Evolutionary conservation across 1,139 yeast species (phyloP).

Genomic region (Torulaspora globosa): DNA sequence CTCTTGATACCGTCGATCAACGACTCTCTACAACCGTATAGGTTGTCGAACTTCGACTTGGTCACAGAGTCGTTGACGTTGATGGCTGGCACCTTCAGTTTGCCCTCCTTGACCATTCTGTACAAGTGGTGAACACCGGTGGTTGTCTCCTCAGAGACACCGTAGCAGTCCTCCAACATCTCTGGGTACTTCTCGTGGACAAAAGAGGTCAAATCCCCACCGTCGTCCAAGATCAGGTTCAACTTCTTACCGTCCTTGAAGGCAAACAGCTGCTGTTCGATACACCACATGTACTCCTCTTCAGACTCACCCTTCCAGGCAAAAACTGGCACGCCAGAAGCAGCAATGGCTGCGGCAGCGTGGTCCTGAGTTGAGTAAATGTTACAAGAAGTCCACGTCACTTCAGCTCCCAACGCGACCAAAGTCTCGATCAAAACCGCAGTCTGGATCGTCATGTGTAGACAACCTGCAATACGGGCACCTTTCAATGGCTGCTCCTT

Average conservation of each 20-base stretch:
- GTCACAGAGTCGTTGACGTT: conserved; percentile 99
- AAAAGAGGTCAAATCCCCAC: conserved; percentile 97
- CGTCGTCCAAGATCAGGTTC: conserved; percentile 97
- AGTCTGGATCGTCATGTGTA: conserved; percentile 99
- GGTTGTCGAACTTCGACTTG: conserved; percentile 98
- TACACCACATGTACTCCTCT: conserved; percentile 99
- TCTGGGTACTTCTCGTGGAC: conserved; percentile 99
- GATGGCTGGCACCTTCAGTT: conserved; percentile 98
- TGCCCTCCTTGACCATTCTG: conserved; percentile 88
- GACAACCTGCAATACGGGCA: conserved; percentile 98
- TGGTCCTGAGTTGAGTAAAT: conserved; percentile 99
- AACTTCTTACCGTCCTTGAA: conserved; percentile 96
- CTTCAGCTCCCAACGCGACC: conserved; percentile 98
- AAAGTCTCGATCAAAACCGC: conserved; percentile 98
- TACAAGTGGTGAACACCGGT: conserved; percentile 99
- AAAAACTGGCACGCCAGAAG: conserved; percentile 98
- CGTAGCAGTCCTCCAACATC: conserved; percentile 91
- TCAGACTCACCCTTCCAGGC: conserved; percentile 99
- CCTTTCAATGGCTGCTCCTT: conserved; percentile 93
- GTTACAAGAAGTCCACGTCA: conserved; percentile 99
- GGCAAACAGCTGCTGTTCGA: conserved; percentile 97
- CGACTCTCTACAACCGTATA: conserved; percentile 99
- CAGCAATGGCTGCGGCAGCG: conserved; percentile 99
- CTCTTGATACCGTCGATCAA: conserved; percentile 98
- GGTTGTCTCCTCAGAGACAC: conserved; percentile 98